Conservation (phyloP, 2,329 filamentous ascomycete species). For the Aspergillus tanneri region DNA sequence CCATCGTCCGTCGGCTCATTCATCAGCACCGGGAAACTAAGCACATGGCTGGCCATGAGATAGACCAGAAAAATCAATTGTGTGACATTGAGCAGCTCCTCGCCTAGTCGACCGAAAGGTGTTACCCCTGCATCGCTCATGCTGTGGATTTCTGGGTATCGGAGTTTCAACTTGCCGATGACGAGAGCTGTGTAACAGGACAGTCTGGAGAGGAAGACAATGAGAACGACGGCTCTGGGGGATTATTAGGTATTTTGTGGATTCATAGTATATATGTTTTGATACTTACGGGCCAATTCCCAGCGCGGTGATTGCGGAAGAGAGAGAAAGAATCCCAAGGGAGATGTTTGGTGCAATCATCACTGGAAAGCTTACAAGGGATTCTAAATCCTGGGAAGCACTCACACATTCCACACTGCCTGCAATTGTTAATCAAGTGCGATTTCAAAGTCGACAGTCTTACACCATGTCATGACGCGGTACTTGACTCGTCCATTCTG, state of each 20-base stretch:
- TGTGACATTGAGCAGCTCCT: conserved; percentile 61
- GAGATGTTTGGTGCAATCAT: conserved; percentile 62
- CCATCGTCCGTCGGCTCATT: conserved; percentile 62
- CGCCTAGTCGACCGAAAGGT: conserved; percentile 61
- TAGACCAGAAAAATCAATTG: conserved; percentile 65
- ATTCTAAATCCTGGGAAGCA: not conserved
- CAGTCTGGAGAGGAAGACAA: conserved; percentile 54
- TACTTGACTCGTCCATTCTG: conserved; percentile 48
- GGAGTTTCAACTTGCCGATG: conserved; percentile 58
- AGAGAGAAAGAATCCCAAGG: conserved; percentile 57
- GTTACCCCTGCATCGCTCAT: conserved; percentile 67
- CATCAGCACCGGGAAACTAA: conserved; percentile 68
- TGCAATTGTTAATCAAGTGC: conserved; percentile 3
- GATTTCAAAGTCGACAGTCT: conserved; percentile 4
- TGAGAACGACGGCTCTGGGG: conserved; percentile 51
- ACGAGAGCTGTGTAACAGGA: conserved; percentile 61
- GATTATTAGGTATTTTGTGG: not conserved
- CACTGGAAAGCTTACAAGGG: conserved; percentile 30
- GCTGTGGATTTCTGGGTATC: conserved; percentile 59
- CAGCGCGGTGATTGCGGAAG: conserved; percentile 53
- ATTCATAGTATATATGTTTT: not conserved
- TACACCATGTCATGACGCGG: conserved; percentile 50
- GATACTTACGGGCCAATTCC: conserved; percentile 52
- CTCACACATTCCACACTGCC: conserved; percentile 42
- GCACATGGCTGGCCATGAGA: conserved; percentile 67